A percentile compares a stretch with the other conserved stretches of the same genome.
phyloP scores from a whole-genome alignment of 305 asterid genomes.

The Fraxinus greggii region DNA sequence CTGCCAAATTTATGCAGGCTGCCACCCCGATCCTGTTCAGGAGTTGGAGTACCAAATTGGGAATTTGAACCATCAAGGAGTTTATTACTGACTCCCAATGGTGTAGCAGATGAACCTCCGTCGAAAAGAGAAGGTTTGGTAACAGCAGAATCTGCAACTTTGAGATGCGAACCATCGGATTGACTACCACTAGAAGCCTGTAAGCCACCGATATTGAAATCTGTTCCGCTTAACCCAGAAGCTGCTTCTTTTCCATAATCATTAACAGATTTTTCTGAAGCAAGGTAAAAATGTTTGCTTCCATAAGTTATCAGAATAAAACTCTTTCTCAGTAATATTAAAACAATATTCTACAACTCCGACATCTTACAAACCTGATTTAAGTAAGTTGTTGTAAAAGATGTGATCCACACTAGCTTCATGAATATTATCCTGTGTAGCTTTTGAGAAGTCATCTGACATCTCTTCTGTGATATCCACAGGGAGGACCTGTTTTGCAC shows the following conservation, averaged over 20 bases:
- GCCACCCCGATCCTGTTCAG: conserved; percentile 55
- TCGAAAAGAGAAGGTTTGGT: conserved; percentile 39
- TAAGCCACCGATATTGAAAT: conserved; percentile 25
- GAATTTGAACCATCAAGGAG: conserved; percentile 48
- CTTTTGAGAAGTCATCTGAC: conserved; percentile 33
- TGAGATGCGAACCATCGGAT: conserved; percentile 39
- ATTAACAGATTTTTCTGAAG: conserved; percentile 38
- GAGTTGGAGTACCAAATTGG: conserved; percentile 31
- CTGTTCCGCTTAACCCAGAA: conserved; percentile 38
- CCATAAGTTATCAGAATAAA: conserved; percentile 23
- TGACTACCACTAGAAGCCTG: conserved; percentile 35
- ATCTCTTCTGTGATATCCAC: conserved; percentile 37
- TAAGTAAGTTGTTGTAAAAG: conserved; percentile 30
- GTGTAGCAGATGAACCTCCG: conserved; percentile 23
- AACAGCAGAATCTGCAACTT: conserved; percentile 34
- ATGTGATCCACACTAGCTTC: conserved; percentile 35
- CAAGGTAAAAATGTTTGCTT: conserved; percentile 1
- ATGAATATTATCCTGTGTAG: conserved; percentile 28
- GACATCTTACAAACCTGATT: conserved; percentile 34
- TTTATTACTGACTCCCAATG: conserved; percentile 39
- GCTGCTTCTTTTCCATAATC: conserved; percentile 33
- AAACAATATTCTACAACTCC: conserved; percentile 21
- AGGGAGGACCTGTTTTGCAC: conserved; percentile 40
- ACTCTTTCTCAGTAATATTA: neutral
- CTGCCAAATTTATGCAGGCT: conserved; percentile 39